Evolutionary conservation across 805 yeast genomes (phyloP).

Genomic region (Ogataea ramenticola): DNA sequence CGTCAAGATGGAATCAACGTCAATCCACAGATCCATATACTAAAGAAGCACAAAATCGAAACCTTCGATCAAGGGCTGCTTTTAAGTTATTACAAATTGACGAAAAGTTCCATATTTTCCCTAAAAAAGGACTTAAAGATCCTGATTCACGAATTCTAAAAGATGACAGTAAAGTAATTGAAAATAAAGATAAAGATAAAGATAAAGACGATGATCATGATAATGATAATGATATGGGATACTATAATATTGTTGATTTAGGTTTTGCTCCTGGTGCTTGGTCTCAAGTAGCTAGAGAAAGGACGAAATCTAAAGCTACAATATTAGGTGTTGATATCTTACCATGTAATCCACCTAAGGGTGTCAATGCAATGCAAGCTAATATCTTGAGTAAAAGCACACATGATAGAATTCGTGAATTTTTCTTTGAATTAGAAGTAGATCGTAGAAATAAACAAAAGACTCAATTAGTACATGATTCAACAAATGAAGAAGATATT

Average conservation of each 20-base stretch:
- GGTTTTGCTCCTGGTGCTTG: slow-evolving; percentile 96
- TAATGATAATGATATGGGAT: slow-evolving; percentile 10
- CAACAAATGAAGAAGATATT: not conserved
- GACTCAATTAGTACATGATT: not conserved
- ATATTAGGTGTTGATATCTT: slow-evolving; percentile 81
- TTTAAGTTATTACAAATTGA: slow-evolving; percentile 77
- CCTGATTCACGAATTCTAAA: too few species aligned
- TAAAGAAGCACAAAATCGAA: slow-evolving; percentile 53
- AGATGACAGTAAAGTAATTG: too few species aligned
- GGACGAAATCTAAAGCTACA: slow-evolving; percentile 41
- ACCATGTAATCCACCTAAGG: slow-evolving; percentile 71
- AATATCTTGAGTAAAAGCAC: slow-evolving; percentile 68
- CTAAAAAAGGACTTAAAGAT: slow-evolving; percentile 7
- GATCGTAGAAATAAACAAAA: not conserved
- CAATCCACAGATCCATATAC: slow-evolving; percentile 61
- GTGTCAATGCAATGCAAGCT: slow-evolving; percentile 79
- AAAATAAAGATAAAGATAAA: too few species aligned
- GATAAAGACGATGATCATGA: slow-evolving; percentile 15
- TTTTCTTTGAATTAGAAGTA: slow-evolving; percentile 28
- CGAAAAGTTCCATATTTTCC: slow-evolving; percentile 51
- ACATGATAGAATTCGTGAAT: slow-evolving; percentile 45
- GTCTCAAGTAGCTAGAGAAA: slow-evolving; percentile 73
- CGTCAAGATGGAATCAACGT: slow-evolving; percentile 68
- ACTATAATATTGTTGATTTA: slow-evolving; percentile 62
- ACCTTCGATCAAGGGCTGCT: slow-evolving; percentile 82